Evolutionary conservation across 768 basidiomycete species (phyloP), one percentile per base, ranked within the genome.

Genomic region (Ramaria sp.): DNA sequence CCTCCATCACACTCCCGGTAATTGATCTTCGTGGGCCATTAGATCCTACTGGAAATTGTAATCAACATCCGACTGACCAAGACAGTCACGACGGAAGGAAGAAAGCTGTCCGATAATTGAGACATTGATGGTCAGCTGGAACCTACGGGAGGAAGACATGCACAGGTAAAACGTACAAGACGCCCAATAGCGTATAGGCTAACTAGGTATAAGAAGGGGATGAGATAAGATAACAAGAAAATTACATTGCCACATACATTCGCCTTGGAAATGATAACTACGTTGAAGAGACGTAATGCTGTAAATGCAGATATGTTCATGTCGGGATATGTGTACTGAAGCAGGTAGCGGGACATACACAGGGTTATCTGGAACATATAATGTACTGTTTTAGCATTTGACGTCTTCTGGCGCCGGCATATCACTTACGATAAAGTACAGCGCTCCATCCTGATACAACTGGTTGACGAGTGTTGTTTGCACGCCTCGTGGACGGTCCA

Each of bases 401-500:
- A 13, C 4, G 30, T 27, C 27, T n/a, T 9, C 22, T 43, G 17
- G 52, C 34, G 9, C 13, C 9, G 13, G 34, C 13, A 37, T 3
- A 13, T 13, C 19, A 54, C 52, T 11, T 20, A 54, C 52, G 39
- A 54, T 6, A 19, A 54, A 54, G 20, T 54, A 58, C 4, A 58
- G 1, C 27, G 39, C 34, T 27, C 56, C 56, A 50, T 58, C 56
- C 5, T 38, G 52, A 52, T 41, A 51, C 15, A 58, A 39, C 17
- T 50, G 34, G 15, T 50, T 52, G 7, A 39, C 33, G 9, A 58
- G 22, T 7, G 50, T 50, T 20, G 56, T 53, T 4, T 50, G 22
- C 41, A 52, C 15, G 7, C 11, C 7, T 34, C 56, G 56, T 2
- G 56, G 56, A 12, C 56, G 49, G 19, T 58, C 56, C 9, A 58